Base-by-base conservation (phyloP, 202 grass and related monocot species). In the Alloteropsis angusta region DNA sequence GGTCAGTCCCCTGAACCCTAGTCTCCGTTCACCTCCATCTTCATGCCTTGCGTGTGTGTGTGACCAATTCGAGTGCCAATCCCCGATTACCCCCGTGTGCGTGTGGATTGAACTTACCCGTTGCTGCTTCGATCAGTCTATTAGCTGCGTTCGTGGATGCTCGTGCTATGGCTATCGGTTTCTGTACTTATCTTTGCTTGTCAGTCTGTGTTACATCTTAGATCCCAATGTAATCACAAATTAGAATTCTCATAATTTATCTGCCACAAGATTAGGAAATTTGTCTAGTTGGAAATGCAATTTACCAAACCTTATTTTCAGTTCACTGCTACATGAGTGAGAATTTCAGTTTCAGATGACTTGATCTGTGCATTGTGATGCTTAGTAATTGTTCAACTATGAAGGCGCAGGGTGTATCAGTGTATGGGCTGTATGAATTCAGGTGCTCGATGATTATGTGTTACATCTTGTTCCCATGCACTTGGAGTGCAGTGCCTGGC, bases 1-100 rank as follows among this genome's bases (percentile, higher is more conserved):
- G 95, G 92, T 98, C 74, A 90, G 66, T 38, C 15, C 18, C 13
- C 54, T 16, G 15, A 38, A 54, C 19, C 84, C 42, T 60, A 41
- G 57, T n/a, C 59, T 32, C 32, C 32, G 53, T 5, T 11, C 42
- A 23, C 2, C n/a, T 11, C 77, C 3, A 17, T 9, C 16, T 12
- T 21, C 61, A 19, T 11, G 54, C 60, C 3, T 30, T 30, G 2
- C 56, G 21, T 7, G 68, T 32, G 43, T 0, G 38, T 23, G 11
- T 25, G 3, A 36, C 58, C 42, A 5, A 49, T 60, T 45, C 44
- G 39, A 65, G 41, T 48, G 16, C 16, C 39, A 1, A 55, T 52
- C 60, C 8, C 18, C 15, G 18, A 26, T 71, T 78, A n/a, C n/a
- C 4, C 10, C 9, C 25, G 15, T 17, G 25, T 30, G 19, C 30